Evolutionary conservation across 1,284 basidiomycete genomes (phyloP).

Genomic region (Amylostereum chailletii): DNA sequence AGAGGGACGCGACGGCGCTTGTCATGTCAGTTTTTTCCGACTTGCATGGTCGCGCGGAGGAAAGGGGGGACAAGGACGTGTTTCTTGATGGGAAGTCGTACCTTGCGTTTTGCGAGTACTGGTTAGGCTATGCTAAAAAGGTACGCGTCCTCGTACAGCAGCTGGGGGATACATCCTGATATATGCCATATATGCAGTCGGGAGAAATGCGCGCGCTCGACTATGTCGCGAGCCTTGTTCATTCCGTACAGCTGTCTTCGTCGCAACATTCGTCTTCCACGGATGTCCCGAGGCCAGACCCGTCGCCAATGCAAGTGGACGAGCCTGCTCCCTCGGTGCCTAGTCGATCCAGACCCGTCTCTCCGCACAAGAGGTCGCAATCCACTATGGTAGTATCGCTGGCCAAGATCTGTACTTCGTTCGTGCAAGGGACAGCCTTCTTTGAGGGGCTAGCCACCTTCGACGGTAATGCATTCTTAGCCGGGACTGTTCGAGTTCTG

Average conservation of each 20-base stretch:
- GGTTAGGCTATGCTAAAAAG: conserved; percentile 23
- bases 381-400: neutral
- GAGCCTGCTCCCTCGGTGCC: neutral
- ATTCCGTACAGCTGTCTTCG: neutral
- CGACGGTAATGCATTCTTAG: conserved; percentile 5
- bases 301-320: neutral
- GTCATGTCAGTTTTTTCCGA: conserved; percentile 34
- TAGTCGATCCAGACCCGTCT: neutral
- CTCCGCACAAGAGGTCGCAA: neutral
- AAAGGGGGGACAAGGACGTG: conserved; percentile 22
- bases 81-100: conserved; percentile 46
- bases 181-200: conserved; percentile 24
- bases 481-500: neutral
- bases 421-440: conserved; percentile 9
- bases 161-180: too few relatives aligned
- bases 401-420: conserved; percentile 9
- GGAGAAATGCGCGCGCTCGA: conserved; percentile 42
- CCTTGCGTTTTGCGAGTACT: conserved; percentile 53
- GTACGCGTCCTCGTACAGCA: conserved; percentile 10
- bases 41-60: conserved; percentile 27
- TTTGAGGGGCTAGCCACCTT: conserved; percentile 2
- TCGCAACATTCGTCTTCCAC: neutral
- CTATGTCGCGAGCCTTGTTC: conserved; percentile 23
- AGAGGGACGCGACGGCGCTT: conserved; percentile 24
- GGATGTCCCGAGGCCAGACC: neutral